Percentiles rank a stretch among this genome's conserved stretches.
Conservation (phyloP, 2,329 filamentous ascomycete genomes). For the Coccinonectria pachysandricola region DNA sequence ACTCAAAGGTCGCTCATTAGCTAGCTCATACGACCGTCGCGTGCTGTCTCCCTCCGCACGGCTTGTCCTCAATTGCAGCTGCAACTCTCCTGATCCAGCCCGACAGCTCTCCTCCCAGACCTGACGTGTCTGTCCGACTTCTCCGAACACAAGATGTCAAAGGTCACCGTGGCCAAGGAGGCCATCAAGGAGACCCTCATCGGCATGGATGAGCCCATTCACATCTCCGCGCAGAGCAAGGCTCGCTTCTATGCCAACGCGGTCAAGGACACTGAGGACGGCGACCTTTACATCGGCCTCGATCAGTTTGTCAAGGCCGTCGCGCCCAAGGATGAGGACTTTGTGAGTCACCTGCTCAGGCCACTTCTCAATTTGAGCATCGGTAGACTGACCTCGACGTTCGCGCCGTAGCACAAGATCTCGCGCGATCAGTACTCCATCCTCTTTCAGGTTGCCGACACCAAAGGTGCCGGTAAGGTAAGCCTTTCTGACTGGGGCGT, state of each 20-base stretch:
- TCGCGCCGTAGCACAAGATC: constrained; percentile 73
- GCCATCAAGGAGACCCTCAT: constrained; percentile 72
- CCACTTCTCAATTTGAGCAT: constrained; percentile 3
- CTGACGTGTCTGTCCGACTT: background rate
- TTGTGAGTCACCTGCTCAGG: constrained; percentile 51
- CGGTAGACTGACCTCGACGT: constrained; percentile 3
- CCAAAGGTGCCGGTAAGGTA: constrained; percentile 61
- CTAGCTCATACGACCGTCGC: too few relatives aligned
- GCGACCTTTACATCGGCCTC: constrained; percentile 69
- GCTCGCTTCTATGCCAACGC: constrained; percentile 69
- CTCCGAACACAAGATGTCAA: constrained; percentile 24
- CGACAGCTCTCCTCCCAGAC: background rate
- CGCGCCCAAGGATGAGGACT: constrained; percentile 79
- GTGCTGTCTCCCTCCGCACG: too few relatives aligned
- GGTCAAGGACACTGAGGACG: constrained; percentile 60
- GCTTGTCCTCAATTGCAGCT: too few relatives aligned
- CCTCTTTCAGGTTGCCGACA: constrained; percentile 85
- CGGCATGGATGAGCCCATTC: constrained; percentile 45
- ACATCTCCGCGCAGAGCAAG: constrained; percentile 66
- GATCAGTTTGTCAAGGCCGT: constrained; percentile 88
- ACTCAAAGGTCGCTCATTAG: too few relatives aligned
- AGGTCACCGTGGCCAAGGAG: constrained; percentile 47
- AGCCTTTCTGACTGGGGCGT: constrained; percentile 78
- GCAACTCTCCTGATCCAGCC: too few relatives aligned
- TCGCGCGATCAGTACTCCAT: constrained; percentile 90